Base-by-base conservation (phyloP, 345 rosid genomes). In the Murraya koenigii region DNA sequence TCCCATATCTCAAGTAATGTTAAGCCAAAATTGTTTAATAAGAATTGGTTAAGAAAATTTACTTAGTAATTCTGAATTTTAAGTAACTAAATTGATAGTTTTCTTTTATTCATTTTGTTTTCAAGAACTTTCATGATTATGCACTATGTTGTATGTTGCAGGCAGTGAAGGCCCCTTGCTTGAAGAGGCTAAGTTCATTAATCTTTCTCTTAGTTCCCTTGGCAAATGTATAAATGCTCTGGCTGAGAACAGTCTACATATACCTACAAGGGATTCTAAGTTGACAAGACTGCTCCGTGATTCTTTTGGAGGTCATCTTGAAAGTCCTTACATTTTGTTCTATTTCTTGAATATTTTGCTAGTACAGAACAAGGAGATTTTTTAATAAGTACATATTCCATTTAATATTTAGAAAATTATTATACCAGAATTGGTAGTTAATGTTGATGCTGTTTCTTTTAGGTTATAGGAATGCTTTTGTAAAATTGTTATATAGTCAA, bases 211-310 rank as follows among this genome's bases (percentile, higher is more conserved):
- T 38, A 87, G 95, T 75, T 93, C 97, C 17, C 94, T 95, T 14
- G 98, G 98, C 10, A 95, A 92, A 84, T 95, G 98, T 80, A 93
- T 95, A 85, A 95, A 95, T 85, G 98, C 98, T 66, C 81, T 95
- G 89, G 98, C 98, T 77, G 98, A 93, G 85, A 93, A 93, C 82
- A 84, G 93, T 83, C 82, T 93, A 28, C 98, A 95, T 82, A 93
- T 95, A 85, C 98, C 98, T 60, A 89, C 92, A 20, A 90, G 98
- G 87, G 98, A 95, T 76, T 95, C 98, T 54, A 95, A 92, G 83
- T 85, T 95, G 80, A 95, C 98, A 63, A 88, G 98, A 86, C 89
- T 95, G 88, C 93, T 95, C 77, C 97, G 98, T 38, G 98, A 93
- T 89, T 92, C 98, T 75, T 95, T 92, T 65, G 98, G 98, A 83